phyloP scores from a whole-genome alignment of 164 flowering plant genomes.

The Warburgia ugandensis region DNA sequence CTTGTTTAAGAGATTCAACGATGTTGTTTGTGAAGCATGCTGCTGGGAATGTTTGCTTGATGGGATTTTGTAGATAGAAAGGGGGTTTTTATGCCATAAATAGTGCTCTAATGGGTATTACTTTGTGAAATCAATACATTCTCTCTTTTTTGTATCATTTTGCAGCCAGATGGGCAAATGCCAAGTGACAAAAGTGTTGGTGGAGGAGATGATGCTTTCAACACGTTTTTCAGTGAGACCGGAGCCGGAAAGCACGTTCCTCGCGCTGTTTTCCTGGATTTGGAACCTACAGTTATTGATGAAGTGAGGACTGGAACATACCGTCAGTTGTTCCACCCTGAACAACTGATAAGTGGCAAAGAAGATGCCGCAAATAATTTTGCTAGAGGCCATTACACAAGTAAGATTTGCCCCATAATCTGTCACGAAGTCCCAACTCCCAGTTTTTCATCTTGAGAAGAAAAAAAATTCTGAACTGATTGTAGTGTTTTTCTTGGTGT shows the following conservation, averaged over 20 bases:
- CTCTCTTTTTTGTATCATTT: neutral
- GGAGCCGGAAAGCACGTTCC: conserved; percentile 67
- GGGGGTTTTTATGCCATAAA: too few relatives aligned
- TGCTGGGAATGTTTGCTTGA: too few relatives aligned
- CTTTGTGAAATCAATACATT: neutral
- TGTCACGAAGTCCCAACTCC: too few relatives aligned
- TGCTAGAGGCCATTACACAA: conserved; percentile 63
- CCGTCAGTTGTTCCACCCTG: conserved; percentile 59
- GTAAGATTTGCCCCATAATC: too few relatives aligned
- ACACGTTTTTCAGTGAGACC: conserved; percentile 63
- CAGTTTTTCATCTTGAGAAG: too few relatives aligned
- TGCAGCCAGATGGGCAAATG: conserved; percentile 72
- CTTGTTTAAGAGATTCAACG: too few relatives aligned
- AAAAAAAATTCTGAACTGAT: neutral
- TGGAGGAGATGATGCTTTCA: conserved; percentile 69
- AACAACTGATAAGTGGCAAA: conserved; percentile 57
- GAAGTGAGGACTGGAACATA: conserved; percentile 56
- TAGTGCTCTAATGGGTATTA: neutral
- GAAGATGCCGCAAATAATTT: conserved; percentile 66
- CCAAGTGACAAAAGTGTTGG: conserved; percentile 50
- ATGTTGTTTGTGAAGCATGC: too few relatives aligned
- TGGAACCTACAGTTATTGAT: conserved; percentile 67
- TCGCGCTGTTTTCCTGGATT: conserved; percentile 51
- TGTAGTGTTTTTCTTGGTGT: neutral
- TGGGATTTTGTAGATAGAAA: too few relatives aligned